Conservation (phyloP, 1,284 basidiomycete genomes). For the Tilletia walkeri region DNA sequence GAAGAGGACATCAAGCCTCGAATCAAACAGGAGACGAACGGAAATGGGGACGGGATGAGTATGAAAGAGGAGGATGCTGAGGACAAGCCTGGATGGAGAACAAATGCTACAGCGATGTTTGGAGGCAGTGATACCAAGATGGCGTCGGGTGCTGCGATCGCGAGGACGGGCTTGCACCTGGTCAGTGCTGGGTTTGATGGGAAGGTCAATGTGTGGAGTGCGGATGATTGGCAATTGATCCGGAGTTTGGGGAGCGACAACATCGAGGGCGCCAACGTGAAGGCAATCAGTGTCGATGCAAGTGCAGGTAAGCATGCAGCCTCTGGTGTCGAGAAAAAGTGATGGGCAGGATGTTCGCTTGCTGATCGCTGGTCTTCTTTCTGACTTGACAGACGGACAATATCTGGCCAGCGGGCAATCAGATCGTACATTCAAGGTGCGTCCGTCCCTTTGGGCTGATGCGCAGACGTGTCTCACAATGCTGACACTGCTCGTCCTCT, state of each 20-base stretch:
- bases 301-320: slow-evolving; percentile 23
- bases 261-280: slow-evolving; percentile 64
- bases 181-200: slow-evolving; percentile 94
- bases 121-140: slow-evolving; percentile 2
- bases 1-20: not conserved
- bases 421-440: slow-evolving; percentile 29
- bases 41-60: not conserved
- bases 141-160: slow-evolving; percentile 31
- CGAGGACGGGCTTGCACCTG: slow-evolving; percentile 76
- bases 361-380: not conserved
- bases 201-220: slow-evolving; percentile 91
- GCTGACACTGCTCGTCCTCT: not conserved
- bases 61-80: not conserved
- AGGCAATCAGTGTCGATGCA: slow-evolving; percentile 96
- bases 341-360: not conserved
- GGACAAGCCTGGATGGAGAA: slow-evolving; percentile 22
- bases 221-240: slow-evolving; percentile 94
- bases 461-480: not conserved
- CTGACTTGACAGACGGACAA: slow-evolving; percentile 21
- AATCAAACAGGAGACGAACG: not conserved
- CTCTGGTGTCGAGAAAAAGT: not conserved
- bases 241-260: slow-evolving; percentile 79
- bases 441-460: not conserved
- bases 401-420: slow-evolving; percentile 31
- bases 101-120: slow-evolving; percentile 22